These are phyloP conservation scores for Trichomonas gallinae DNA, from an alignment of 208 protist genomes.

Conservation along the genomic window DNA sequence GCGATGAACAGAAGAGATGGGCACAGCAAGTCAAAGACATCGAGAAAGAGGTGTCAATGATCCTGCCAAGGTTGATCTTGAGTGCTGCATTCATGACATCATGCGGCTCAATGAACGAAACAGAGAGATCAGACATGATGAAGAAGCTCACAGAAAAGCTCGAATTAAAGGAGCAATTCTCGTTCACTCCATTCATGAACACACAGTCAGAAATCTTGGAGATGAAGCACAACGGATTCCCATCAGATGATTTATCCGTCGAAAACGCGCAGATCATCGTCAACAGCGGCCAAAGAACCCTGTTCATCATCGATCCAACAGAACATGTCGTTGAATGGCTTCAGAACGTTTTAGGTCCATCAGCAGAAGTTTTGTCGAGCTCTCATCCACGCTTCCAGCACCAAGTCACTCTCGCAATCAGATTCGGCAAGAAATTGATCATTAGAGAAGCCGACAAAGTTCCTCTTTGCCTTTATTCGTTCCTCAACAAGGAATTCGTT, in stretches of 20 bases:
- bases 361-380: neutral
- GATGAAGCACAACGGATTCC: neutral
- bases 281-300: neutral
- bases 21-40: neutral
- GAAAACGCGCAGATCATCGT: neutral
- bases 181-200: neutral
- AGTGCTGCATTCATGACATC: neutral
- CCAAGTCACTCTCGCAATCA: neutral
- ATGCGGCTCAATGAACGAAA: slow-evolving; percentile 16
- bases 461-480: neutral
- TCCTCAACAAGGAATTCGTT: neutral
- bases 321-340: neutral
- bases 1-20: slow-evolving; percentile 16
- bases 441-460: neutral
- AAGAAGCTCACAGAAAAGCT: neutral
- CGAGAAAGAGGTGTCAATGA: neutral
- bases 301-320: slow-evolving; percentile 4
- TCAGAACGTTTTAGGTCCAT: neutral
- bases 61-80: neutral
- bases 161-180: neutral
- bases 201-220: neutral
- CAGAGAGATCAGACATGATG: neutral
- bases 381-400: slow-evolving; percentile 18
- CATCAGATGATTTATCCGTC: neutral
- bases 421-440: slow-evolving; percentile 7